These are phyloP conservation scores for Alternaria arborescens DNA, from an alignment of 2,329 filamentous ascomycete genomes.

Conservation along the genomic window DNA sequence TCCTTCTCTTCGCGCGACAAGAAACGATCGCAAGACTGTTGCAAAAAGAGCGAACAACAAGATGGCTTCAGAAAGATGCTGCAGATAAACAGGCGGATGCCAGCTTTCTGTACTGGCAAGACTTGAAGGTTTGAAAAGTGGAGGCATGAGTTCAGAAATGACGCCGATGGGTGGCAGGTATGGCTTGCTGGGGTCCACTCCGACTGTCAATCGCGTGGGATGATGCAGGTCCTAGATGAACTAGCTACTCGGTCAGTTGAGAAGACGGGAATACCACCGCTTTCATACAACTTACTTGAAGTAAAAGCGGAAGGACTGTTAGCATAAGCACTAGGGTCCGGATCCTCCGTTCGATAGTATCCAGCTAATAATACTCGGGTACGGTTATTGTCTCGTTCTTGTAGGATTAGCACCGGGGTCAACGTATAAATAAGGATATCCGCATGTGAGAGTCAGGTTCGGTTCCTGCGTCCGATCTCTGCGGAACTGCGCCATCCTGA, in stretches of 20 bases:
- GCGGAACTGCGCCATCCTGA: conserved; percentile 10
- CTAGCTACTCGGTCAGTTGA: conserved; percentile 43
- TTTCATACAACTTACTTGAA: conserved; percentile 48
- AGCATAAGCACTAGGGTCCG: conserved; percentile 47
- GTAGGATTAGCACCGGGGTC: conserved; percentile 42
- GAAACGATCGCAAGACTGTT: conserved; percentile 25
- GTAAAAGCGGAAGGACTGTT: conserved; percentile 42
- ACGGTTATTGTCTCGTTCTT: conserved; percentile 24
- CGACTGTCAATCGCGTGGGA: conserved; percentile 25
- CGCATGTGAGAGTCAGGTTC: conserved; percentile 25
- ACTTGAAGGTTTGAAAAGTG: conserved; percentile 29
- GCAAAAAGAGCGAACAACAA: conserved; percentile 30
- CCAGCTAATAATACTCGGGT: conserved; percentile 38
- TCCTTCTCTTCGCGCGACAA: conserved; percentile 29
- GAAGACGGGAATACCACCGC: conserved; percentile 27
- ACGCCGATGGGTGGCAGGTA: conserved; percentile 20
- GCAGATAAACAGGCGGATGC: conserved; percentile 9
- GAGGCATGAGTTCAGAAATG: conserved; percentile 41
- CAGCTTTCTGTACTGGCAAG: conserved; percentile 23
- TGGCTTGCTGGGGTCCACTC: conserved; percentile 31
- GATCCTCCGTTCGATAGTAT: conserved; percentile 32
- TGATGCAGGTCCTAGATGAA: conserved; percentile 38
- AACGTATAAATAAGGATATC: conserved; percentile 37
- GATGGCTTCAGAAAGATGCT: conserved; percentile 23
- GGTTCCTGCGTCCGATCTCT: conserved; percentile 28